Base-by-base conservation (phyloP, 768 basidiomycete species). In the Auricularia sp. region DNA sequence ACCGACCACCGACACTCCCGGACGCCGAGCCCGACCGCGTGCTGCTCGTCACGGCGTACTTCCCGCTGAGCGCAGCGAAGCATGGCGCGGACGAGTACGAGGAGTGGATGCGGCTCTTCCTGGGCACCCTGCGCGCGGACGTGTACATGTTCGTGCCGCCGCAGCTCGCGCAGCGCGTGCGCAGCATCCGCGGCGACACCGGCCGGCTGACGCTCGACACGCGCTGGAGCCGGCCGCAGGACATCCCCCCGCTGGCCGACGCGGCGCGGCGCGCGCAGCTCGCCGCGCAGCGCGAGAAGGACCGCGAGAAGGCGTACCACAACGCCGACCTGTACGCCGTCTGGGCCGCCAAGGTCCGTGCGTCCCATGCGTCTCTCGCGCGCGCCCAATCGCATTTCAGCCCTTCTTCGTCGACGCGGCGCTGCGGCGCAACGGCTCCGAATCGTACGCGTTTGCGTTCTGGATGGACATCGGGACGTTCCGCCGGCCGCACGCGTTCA, bases 401-500 rank as follows among this genome's bases (percentile, higher is more conserved):
- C 77, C 83, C 5, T 84, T 76, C 70, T 76, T 82, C 60, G 73
- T 84, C 47, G 72, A 39, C 72, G 78, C 42, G 83, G 77, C 60
- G 4, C 66, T 80, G 64, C 72, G 53, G 65, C 61, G 36, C n/a
- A 18, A 43, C 10, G 33, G 66, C 21, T 72, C 72, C 3, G 68
- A 74, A 65, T 62, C 69, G 14, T 84, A 81, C 65, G 78, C 81
- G 23, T 85, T 82, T 70, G 81, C 77, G 2, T 86, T 86, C 67
- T 86, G 84, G 84, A 77, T 73, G 42, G 84, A 85, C 66, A 82
- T 83, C 1, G 83, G 81, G 4, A 80, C 81, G 65, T 83, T 86
- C 68, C 70, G 83, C 14, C 62, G 69, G n/a, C 68, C 73, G 1
- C 82, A 84, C 71, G 66, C 65, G 12, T 85, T 80, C 68, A 64